Conservation (phyloP, 1,284 basidiomycete genomes). For the Rhodofomes roseus region DNA sequence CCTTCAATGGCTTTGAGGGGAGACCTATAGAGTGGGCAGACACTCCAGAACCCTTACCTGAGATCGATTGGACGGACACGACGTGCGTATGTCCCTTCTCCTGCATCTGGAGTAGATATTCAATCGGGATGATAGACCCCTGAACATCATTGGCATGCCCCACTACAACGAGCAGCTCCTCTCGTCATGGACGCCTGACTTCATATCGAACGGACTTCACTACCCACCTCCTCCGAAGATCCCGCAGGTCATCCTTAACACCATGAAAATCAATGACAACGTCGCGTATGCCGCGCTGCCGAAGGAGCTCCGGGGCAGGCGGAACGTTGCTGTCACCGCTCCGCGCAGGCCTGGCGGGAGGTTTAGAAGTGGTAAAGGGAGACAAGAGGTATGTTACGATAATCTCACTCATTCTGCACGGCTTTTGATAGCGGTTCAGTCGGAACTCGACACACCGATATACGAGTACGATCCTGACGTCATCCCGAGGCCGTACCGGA, state of each 20-base stretch:
- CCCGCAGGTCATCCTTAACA: constrained; percentile 70
- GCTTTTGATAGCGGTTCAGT: constrained; percentile 25
- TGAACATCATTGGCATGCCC: constrained; percentile 90
- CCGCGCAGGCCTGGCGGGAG: constrained; percentile 53
- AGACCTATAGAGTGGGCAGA: constrained; percentile 86
- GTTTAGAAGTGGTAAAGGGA: constrained; percentile 81
- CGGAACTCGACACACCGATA: constrained; percentile 45
- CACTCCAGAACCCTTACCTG: constrained; percentile 60
- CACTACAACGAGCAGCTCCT: constrained; percentile 78
- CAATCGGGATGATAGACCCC: constrained; percentile 50
- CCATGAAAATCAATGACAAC: constrained; percentile 86
- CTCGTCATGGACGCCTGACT: constrained; percentile 72
- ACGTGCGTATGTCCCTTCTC: constrained; percentile 50
- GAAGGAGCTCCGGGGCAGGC: constrained; percentile 76
- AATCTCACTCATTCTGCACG: neutral
- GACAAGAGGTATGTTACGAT: constrained; percentile 7
- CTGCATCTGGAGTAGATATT: neutral
- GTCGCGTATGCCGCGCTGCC: constrained; percentile 86
- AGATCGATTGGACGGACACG: constrained; percentile 77
- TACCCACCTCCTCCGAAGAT: constrained; percentile 74
- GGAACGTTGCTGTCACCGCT: constrained; percentile 66
- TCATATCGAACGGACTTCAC: constrained; percentile 41
- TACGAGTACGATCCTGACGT: constrained; percentile 50
- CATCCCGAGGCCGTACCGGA: constrained; percentile 83
- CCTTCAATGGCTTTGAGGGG: constrained; percentile 87